These are phyloP conservation scores for Nothophoma quercina DNA, from an alignment of 2,329 filamentous ascomycete species.

Conservation along the genomic window DNA sequence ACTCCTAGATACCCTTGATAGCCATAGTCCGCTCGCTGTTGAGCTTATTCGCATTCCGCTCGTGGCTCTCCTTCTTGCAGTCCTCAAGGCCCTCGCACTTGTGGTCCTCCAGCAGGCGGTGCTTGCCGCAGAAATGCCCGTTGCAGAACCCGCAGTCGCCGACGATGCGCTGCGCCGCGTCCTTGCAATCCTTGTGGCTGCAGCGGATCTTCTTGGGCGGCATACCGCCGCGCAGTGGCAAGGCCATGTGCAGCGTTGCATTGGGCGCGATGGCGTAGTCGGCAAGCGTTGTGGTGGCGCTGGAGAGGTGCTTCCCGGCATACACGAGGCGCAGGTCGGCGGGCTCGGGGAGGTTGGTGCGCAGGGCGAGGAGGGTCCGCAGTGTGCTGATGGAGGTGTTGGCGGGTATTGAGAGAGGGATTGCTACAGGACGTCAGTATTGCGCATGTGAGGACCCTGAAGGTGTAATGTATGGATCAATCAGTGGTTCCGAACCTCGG, in stretches of 20 bases:
- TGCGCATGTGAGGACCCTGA: conserved; percentile 6
- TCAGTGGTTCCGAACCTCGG: conserved; percentile 24
- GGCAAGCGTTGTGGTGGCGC: conserved; percentile 53
- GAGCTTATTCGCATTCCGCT: conserved; percentile 90
- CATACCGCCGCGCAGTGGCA: conserved; percentile 64
- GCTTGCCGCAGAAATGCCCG: conserved; percentile 93
- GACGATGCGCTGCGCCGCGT: conserved; percentile 88
- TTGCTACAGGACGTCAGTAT: conserved; percentile 54
- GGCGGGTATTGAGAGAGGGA: conserved; percentile 63
- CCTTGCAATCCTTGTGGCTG: conserved; percentile 87
- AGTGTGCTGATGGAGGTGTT: conserved; percentile 64
- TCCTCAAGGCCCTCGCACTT: conserved; percentile 92
- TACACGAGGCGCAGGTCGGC: conserved; percentile 63
- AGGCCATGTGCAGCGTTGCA: conserved; percentile 61
- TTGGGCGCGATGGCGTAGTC: conserved; percentile 59
- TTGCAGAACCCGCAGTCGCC: conserved; percentile 96
- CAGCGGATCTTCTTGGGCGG: conserved; percentile 83
- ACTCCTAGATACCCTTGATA: conserved; percentile 85
- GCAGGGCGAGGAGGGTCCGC: conserved; percentile 63
- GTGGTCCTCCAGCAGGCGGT: conserved; percentile 92
- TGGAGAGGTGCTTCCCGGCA: conserved; percentile 64
- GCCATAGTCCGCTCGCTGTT: conserved; percentile 92
- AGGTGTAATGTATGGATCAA: conserved; percentile 13
- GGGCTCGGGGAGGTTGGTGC: conserved; percentile 60
- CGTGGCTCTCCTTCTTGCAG: conserved; percentile 97